Evolutionary conservation across 2,329 filamentous ascomycete species (phyloP).

Genomic region (Fusarium oligoseptatum): DNA sequence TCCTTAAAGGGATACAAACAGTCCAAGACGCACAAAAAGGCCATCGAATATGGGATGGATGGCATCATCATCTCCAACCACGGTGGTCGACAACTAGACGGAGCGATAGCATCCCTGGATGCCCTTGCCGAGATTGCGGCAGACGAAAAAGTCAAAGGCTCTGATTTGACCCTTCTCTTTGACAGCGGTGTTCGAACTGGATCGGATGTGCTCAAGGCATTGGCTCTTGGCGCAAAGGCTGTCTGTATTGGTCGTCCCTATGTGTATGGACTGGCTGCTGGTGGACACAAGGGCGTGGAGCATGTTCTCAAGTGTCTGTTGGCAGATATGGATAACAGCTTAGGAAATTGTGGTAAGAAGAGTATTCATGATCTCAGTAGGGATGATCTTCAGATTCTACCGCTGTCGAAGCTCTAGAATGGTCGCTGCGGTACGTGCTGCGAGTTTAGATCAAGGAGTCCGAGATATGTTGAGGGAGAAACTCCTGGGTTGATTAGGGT

Average conservation of each 20-base stretch:
- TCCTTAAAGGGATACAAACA: conserved; percentile 58
- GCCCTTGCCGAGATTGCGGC: conserved; percentile 64
- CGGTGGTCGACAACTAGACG: conserved; percentile 58
- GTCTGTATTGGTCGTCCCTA: conserved; percentile 60
- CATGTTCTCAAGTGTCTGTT: conserved; percentile 59
- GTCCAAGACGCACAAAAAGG: conserved; percentile 56
- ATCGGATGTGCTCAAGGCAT: conserved; percentile 56
- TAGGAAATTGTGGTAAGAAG: conserved; percentile 67
- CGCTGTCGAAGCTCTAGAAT: not conserved
- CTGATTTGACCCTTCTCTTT: conserved; percentile 65
- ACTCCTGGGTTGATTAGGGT: not conserved
- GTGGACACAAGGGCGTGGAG: conserved; percentile 66
- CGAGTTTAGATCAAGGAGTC: not conserved
- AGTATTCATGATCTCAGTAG: conserved; percentile 46
- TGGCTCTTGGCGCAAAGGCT: conserved; percentile 57
- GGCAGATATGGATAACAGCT: conserved; percentile 63
- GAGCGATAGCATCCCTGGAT: conserved; percentile 65
- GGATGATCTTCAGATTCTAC: conserved; percentile 35
- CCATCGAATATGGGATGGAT: conserved; percentile 54
- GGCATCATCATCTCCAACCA: conserved; percentile 60
- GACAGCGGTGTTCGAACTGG: conserved; percentile 58
- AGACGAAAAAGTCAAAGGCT: conserved; percentile 58
- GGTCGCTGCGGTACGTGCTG: not conserved
- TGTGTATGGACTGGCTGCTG: conserved; percentile 53
- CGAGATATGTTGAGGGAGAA: not conserved